phyloP scores from a whole-genome alignment of 495 filamentous ascomycete species.

The Aspergillus sparsus region DNA sequence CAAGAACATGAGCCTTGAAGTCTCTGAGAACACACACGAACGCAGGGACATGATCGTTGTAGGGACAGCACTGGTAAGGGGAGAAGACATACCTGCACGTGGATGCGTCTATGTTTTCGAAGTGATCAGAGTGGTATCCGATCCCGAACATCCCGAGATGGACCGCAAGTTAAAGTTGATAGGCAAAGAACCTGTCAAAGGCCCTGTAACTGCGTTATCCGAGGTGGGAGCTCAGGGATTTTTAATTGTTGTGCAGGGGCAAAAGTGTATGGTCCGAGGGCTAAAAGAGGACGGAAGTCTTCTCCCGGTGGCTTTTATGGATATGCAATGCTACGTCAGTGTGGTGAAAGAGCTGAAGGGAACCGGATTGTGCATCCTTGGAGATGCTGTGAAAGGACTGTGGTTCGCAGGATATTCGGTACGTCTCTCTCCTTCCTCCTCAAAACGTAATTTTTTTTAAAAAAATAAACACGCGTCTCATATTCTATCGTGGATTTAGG shows the following conservation, averaged over 20 bases:
- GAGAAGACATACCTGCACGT: constrained; percentile 82
- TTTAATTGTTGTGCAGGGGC: constrained; percentile 87
- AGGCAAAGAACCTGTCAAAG: constrained; percentile 86
- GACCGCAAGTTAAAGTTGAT: constrained; percentile 81
- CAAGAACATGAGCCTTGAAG: constrained; percentile 80
- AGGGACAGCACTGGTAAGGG: constrained; percentile 78
- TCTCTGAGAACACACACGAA: constrained; percentile 87
- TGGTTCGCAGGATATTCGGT: constrained; percentile 94
- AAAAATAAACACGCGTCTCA: background rate
- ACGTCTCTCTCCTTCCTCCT: constrained; percentile 24
- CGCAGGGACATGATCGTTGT: constrained; percentile 78
- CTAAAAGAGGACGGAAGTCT: constrained; percentile 92
- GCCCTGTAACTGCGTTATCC: constrained; percentile 86
- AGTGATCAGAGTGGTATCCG: constrained; percentile 84
- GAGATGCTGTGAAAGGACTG: constrained; percentile 87
- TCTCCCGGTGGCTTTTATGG: constrained; percentile 94
- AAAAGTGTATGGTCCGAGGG: constrained; percentile 95
- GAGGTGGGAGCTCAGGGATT: constrained; percentile 91
- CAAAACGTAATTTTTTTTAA: background rate
- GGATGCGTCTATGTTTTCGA: constrained; percentile 93
- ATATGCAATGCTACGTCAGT: constrained; percentile 90
- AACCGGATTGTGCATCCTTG: constrained; percentile 80
- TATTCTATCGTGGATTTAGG: constrained; percentile 32
- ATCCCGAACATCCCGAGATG: constrained; percentile 82
- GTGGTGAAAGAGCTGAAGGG: constrained; percentile 76